phyloP scores from a whole-genome alignment of 2,329 filamentous ascomycete species.

The Cordyceps javanica region DNA sequence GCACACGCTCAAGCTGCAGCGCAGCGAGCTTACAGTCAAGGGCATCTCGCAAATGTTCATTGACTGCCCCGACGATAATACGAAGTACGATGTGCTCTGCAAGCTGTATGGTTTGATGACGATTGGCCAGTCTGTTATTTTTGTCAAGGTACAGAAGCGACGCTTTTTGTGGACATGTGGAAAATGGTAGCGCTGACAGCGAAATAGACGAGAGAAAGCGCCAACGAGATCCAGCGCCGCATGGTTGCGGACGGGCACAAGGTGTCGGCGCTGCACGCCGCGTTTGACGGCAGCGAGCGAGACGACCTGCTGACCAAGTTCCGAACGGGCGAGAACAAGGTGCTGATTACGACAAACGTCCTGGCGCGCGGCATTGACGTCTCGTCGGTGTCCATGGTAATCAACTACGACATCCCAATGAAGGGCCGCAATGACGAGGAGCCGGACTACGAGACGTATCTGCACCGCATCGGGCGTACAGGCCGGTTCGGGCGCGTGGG shows the following conservation, averaged over 20 bases:
- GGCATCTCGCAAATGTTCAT: slow-evolving; percentile 98
- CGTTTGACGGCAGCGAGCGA: slow-evolving; percentile 75
- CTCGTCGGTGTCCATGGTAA: slow-evolving; percentile 90
- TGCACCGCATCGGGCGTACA: slow-evolving; percentile 95
- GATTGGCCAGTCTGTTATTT: slow-evolving; percentile 95
- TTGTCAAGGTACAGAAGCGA: slow-evolving; percentile 66
- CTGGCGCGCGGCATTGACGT: slow-evolving; percentile 91
- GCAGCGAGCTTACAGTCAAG: slow-evolving; percentile 89
- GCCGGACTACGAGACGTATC: slow-evolving; percentile 90
- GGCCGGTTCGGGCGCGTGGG: slow-evolving; percentile 95
- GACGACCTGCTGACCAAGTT: slow-evolving; percentile 83
- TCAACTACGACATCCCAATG: slow-evolving; percentile 90
- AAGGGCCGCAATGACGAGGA: slow-evolving; percentile 70
- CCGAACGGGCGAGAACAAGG: slow-evolving; percentile 80
- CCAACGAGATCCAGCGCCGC: slow-evolving; percentile 73
- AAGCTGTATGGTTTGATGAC: slow-evolving; percentile 95
- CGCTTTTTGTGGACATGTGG: background rate
- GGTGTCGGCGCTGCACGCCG: slow-evolving; percentile 83
- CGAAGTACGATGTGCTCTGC: slow-evolving; percentile 84
- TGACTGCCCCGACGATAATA: slow-evolving; percentile 74
- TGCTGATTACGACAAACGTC: slow-evolving; percentile 96
- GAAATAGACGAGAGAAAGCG: slow-evolving; percentile 72
- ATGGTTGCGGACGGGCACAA: slow-evolving; percentile 89
- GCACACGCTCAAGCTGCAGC: slow-evolving; percentile 79
- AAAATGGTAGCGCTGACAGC: background rate